Evolutionary conservation across 768 basidiomycete genomes (phyloP), one percentile per base, ranked within the genome.

Genomic region (Termitomyces sp.): DNA sequence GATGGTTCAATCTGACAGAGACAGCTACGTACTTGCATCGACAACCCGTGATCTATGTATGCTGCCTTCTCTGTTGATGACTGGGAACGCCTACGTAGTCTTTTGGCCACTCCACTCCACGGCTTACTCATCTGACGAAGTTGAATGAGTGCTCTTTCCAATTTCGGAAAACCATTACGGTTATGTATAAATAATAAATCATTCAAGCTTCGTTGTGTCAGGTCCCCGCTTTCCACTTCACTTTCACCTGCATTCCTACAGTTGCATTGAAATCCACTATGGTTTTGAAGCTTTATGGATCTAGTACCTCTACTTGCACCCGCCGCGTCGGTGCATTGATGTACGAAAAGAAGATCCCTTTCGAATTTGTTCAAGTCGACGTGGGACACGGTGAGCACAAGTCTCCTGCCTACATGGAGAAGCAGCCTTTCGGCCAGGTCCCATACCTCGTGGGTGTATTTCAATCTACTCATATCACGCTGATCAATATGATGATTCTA

Each of bases 361-460:
- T 83, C 69, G 81, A 84, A 63, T 65, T 87, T 55, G 61, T 81
- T 47, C 9, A 50, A 5, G 57, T 89, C 63, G 73, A 86, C 64
- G 56, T 84, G 25, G 1, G 50, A 48, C 78, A 79, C 63, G 70
- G 67, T n/a, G 76, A 79, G 45, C 83, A 86, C 45, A 87, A 85
- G 70, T 3, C 68, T 0, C 67, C 80, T 0, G 79, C 66, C 9
- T 82, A 72, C 73, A 25, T 79, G 15, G 66, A 71, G 37, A 72
- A 77, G 54, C 87, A 92, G 65, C 89, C 90, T 0, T 89, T 88
- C 66, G 85, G 85, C 20, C 82, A 85, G 65, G 76, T 87, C 32
- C 86, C 87, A 3, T 83, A 79, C 68, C 77, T 88, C 58, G 82
- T 80, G 60, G 40, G 74, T 69, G 9, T 15, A 15, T 42, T n/a